Base-by-base conservation (phyloP, 805 yeast genomes). In the Nakazawaea sp. region DNA sequence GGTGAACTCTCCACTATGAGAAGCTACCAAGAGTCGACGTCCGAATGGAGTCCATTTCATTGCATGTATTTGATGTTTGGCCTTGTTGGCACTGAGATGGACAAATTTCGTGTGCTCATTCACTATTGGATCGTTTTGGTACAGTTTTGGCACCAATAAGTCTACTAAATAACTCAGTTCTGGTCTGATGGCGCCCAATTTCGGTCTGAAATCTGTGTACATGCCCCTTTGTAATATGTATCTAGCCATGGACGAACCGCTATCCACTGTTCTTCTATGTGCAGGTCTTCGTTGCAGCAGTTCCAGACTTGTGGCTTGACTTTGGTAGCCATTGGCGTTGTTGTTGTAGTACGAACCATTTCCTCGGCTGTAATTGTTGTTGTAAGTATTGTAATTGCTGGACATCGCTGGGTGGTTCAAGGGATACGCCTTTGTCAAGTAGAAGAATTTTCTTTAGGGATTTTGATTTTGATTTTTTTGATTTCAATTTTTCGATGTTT, bases 41-140 rank as follows among this genome's bases (percentile, higher is more conserved):
- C 96, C 97, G 48, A 88, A 97, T 0, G 97, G 97, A 0, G 98
- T 92, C 96, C 97, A 90, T 55, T 74, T 77, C n/a, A 86, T 79
- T 2, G 89, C 80, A 49, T 86, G 84, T 36, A 89, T 86, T 3
- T 95, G 85, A 61, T 90, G 96, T 51, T 83, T 81, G 9, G 88
- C 86, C 59, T 92, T 92, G 62, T 90, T 92, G 15, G 92, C 79
- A 41, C 94, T 80, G 33, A 89, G 70, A 61, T 90, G 97, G 4
- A 87, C 92, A 56, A 90, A 88, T 51, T 88, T 88, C 19, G 85
- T 72, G 34, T 80, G 78, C 8, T 79, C 55, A 51, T 88, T 88
- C 42, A 81, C 62, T 1, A 75, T 61, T 0, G 80, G 75, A 24
- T 64, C 61, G 9, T 56, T 50, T 28, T 61, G 54, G 50, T 79